phyloP scores from a whole-genome alignment of 257 asterid genomes.

The Primulina eburnea region DNA sequence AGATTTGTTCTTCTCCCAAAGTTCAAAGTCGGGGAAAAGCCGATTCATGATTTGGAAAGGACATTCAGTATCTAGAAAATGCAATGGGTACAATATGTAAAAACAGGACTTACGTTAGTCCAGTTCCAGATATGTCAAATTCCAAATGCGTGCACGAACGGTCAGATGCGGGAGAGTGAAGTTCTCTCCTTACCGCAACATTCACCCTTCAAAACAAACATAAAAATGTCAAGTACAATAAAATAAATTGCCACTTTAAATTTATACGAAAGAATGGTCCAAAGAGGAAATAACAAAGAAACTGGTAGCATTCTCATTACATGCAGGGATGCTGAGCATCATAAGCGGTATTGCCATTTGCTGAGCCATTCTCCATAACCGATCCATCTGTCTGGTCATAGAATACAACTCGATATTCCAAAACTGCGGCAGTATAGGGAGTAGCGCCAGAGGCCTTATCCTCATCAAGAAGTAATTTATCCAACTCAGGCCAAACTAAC shows the following conservation, averaged over 20 bases:
- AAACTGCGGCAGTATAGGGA: slow-evolving; percentile 86
- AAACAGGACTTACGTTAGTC: slow-evolving; percentile 53
- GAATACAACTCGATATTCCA: slow-evolving; percentile 81
- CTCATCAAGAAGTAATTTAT: slow-evolving; percentile 56
- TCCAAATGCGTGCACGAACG: slow-evolving; percentile 96
- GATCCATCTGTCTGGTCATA: slow-evolving; percentile 52
- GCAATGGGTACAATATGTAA: not conserved
- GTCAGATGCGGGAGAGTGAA: slow-evolving; percentile 88
- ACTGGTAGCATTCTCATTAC: slow-evolving; percentile 37
- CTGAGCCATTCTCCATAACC: slow-evolving; percentile 36
- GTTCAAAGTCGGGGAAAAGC: slow-evolving; percentile 12
- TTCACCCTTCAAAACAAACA: slow-evolving; percentile 51
- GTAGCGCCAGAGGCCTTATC: slow-evolving; percentile 60
- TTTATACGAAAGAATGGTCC: not conserved
- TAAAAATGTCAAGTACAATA: slow-evolving; percentile 16
- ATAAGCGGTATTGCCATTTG: slow-evolving; percentile 61
- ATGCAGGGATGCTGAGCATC: slow-evolving; percentile 98
- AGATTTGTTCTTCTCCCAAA: slow-evolving; percentile 1
- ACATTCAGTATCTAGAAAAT: slow-evolving; percentile 8
- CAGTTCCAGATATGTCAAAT: slow-evolving; percentile 92
- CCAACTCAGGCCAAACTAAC: slow-evolving; percentile 85
- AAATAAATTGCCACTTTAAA: slow-evolving; percentile 1
- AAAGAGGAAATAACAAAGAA: slow-evolving; percentile 15
- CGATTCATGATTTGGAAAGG: not conserved
- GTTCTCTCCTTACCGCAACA: slow-evolving; percentile 83